Evolutionary conservation across 1,139 yeast genomes (phyloP), one percentile per base, ranked within the genome.

Genomic region (Suhomyces guaymorum): DNA sequence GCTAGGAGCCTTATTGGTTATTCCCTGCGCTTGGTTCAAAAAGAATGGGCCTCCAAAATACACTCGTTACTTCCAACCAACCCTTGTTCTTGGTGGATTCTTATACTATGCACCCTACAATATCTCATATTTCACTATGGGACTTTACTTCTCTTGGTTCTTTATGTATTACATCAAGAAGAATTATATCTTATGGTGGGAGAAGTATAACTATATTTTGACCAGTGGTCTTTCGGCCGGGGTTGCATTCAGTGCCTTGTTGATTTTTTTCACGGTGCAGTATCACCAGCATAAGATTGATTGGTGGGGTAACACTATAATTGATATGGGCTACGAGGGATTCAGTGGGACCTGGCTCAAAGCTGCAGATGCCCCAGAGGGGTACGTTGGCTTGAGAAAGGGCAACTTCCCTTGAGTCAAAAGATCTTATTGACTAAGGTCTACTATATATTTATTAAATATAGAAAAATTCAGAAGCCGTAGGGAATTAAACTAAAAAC

Each of bases 251-350:
- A 60, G 76, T 43, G 75, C 80, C 0, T 55, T 78, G 22, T 54
- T 79, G 32, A 75, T 78, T 25, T 69, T 79, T 56, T 75, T 80
- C 48, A 68, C 79, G 1, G 76, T 77, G 7, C 76, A 73, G 45
- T 73, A 63, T 43, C 65, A 70, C 31, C 61, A 57, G 8, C 60
- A 59, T 26, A 39, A 51, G 8, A 36, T 78, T 19, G 46, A 45
- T 41, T 79, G 85, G 84, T 78, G 84, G 84, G 84, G 84, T 2
- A 79, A 78, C 51, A 56, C 47, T 19, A 76, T 77, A 15, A 37
- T 61, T 4, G 58, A 50, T 35, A 49, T 40, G 2, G 80, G 80
- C 21, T 46, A 62, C 12, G 82, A 77, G 46, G 80, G 75, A n/a
- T 21, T 21, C 10, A 26, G 29, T 3, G 42, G 41, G 10, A 52